These are phyloP conservation scores for Zostera marina DNA, from an alignment of 116 monocot species.

Conservation along the genomic window DNA sequence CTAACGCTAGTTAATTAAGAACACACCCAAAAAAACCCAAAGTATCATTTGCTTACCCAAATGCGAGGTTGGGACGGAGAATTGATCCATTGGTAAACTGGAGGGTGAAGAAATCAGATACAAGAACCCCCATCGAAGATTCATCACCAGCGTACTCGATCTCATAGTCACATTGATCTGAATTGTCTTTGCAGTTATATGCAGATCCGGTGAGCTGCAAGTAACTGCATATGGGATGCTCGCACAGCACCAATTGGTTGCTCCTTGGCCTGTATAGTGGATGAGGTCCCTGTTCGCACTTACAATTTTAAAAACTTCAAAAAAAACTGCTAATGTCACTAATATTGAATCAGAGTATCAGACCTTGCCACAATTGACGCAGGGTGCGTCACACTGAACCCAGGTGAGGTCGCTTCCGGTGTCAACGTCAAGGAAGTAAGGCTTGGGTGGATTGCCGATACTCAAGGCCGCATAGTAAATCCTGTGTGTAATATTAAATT, in stretches of 20 bases:
- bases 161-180: constrained; percentile 64
- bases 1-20: not conserved
- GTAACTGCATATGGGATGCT: constrained; percentile 44
- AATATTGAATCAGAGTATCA: not conserved
- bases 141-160: constrained; percentile 53
- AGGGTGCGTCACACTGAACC: constrained; percentile 94
- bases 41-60: constrained; percentile 35
- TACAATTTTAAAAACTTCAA: not conserved
- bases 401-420: constrained; percentile 98
- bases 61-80: constrained; percentile 35
- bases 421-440: constrained; percentile 90
- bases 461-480: constrained; percentile 47
- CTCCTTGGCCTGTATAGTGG: constrained; percentile 52
- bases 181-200: constrained; percentile 11
- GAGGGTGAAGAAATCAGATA: constrained; percentile 41
- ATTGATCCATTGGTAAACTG: constrained; percentile 46
- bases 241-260: constrained; percentile 52
- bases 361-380: constrained; percentile 62
- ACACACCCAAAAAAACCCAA: not conserved
- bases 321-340: not conserved
- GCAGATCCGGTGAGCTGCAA: constrained; percentile 20
- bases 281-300: constrained; percentile 46
- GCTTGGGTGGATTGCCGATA: constrained; percentile 79
- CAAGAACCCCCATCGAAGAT: constrained; percentile 75
- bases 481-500: constrained; percentile 14